Percentiles rank a stretch among this genome's conserved stretches.
phyloP scores from a whole-genome alignment of 768 basidiomycete genomes.

The Collybiopsis luxurians region DNA sequence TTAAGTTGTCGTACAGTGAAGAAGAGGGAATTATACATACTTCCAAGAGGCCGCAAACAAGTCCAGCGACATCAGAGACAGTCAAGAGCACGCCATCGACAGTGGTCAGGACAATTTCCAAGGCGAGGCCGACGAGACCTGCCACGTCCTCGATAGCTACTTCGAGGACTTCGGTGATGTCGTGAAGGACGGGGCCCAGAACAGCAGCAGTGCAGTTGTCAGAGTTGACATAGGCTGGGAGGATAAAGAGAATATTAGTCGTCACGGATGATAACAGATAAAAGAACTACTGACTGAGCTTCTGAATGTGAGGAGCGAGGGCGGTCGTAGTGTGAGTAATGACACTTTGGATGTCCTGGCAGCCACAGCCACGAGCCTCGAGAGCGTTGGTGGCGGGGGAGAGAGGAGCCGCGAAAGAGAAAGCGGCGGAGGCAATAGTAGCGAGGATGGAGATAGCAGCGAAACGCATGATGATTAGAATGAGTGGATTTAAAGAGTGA shows the following conservation, averaged over 20 bases:
- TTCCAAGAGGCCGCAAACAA: constrained; percentile 3
- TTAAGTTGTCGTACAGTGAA: not conserved
- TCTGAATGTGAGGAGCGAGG: constrained; percentile 5
- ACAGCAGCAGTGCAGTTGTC: constrained; percentile 9
- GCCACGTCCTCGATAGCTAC: constrained; percentile 8
- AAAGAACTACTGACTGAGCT: constrained; percentile 1
- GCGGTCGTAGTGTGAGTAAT: constrained; percentile 1
- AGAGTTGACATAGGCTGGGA: constrained; percentile 2
- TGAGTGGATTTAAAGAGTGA: constrained; percentile 8
- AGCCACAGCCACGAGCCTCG: constrained; percentile 6
- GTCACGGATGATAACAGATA: not conserved
- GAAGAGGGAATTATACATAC: not conserved
- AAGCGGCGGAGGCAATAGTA: constrained; percentile 11
- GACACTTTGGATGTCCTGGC: constrained; percentile 2
- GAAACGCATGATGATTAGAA: constrained; percentile 11
- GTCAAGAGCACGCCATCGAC: constrained; percentile 6
- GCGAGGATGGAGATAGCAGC: constrained; percentile 8
- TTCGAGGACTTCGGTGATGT: constrained; percentile 2
- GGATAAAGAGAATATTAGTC: no score
- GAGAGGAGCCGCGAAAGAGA: constrained; percentile 10
- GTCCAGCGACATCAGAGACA: constrained; percentile 7
- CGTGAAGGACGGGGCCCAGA: constrained; percentile 5
- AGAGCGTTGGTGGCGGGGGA: not conserved
- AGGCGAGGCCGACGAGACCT: constrained; percentile 1
- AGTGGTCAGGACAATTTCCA: constrained; percentile 8